phyloP scores from a whole-genome alignment of 139 green algal genomes.

The Chlorella sp. region DNA sequence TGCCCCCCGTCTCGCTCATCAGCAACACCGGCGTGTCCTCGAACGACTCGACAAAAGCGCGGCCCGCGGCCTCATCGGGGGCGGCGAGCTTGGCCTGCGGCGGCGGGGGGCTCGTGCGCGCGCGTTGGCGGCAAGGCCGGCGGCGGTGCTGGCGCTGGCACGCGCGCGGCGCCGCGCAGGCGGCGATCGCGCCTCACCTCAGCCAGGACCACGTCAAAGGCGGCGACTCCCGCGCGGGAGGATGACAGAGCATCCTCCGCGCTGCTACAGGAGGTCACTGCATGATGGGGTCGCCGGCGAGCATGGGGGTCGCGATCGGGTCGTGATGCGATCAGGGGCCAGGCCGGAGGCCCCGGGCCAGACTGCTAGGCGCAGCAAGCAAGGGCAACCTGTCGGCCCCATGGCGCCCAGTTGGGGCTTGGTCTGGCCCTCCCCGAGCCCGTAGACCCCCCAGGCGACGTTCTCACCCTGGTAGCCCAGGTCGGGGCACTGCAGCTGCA shows the following conservation, averaged over 20 bases:
- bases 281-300: conserved; percentile 3
- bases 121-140: too few relatives aligned
- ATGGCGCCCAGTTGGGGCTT: too few relatives aligned
- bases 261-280: conserved; percentile 23
- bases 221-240: background rate
- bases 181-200: conserved; percentile 35
- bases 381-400: too few relatives aligned
- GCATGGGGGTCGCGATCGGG: too few relatives aligned
- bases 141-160: too few relatives aligned
- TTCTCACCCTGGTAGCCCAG: conserved; percentile 30
- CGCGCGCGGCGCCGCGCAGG: too few relatives aligned
- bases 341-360: too few relatives aligned
- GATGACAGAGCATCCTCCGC: conserved; percentile 12
- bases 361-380: too few relatives aligned
- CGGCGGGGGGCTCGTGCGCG: background rate
- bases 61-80: conserved; percentile 16
- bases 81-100: conserved; percentile 37
- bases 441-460: too few relatives aligned
- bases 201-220: conserved; percentile 34
- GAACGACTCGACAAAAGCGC: conserved; percentile 30
- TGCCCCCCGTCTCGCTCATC: conserved; percentile 44
- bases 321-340: too few relatives aligned
- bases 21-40: conserved; percentile 57
- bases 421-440: too few relatives aligned
- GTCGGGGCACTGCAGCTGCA: conserved; percentile 25